Conservation (phyloP, 257 asterid genomes). For the Buddleja alternifolia region DNA sequence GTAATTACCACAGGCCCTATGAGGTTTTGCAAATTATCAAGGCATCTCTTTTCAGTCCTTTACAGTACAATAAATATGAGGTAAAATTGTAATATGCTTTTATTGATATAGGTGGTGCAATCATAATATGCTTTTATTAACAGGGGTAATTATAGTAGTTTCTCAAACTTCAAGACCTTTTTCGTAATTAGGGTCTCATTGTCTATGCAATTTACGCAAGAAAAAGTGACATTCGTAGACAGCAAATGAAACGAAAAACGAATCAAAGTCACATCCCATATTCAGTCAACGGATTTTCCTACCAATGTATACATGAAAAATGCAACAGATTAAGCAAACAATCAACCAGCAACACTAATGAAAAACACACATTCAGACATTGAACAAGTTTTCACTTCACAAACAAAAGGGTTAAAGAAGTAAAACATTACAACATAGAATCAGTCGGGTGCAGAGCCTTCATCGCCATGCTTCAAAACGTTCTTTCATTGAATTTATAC, state of each 20-base stretch:
- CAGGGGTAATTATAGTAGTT: too few species aligned
- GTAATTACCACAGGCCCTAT: too few species aligned
- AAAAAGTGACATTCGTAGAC: conserved; percentile 1
- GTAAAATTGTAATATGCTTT: too few species aligned
- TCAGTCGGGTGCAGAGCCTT: conserved; percentile 27
- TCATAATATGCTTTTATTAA: too few species aligned
- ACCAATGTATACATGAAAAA: conserved; percentile 33
- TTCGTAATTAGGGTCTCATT: too few species aligned
- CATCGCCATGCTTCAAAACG: conserved; percentile 86
- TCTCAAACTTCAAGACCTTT: too few species aligned
- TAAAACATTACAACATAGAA: conserved; percentile 29
- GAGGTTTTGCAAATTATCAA: too few species aligned
- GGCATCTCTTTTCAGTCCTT: too few species aligned
- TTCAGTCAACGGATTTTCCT: conserved; percentile 23
- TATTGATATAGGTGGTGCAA: too few species aligned
- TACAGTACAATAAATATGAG: too few species aligned
- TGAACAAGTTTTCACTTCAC: conserved; percentile 36
- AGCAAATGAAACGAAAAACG: conserved; percentile 23
- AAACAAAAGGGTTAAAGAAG: conserved; percentile 28
- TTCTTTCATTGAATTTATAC: conserved; percentile 69
- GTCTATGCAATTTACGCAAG: too few species aligned
- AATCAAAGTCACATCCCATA: conserved; percentile 19
- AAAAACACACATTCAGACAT: conserved; percentile 29
- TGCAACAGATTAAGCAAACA: conserved; percentile 26
- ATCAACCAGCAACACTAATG: conserved; percentile 18